Base-by-base conservation (phyloP, 352 stramenopile genomes). In the Pythium grandisporangium region DNA sequence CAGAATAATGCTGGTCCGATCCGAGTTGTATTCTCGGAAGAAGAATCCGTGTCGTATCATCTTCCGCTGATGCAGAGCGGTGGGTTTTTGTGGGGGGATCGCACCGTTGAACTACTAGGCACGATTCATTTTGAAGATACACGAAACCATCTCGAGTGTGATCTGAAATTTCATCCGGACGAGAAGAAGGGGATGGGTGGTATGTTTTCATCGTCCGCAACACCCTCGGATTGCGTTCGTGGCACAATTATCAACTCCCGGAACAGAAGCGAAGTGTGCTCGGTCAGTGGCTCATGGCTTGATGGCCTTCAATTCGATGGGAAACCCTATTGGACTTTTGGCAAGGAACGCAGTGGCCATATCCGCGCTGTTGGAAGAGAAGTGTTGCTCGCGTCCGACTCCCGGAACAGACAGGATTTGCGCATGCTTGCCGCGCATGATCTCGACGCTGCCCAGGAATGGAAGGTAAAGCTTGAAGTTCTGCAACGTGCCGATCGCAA, bases 111-210 rank as follows among this genome's bases (percentile, higher is more conserved):
- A 21, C 75, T 92, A 36, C 59, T 72, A 53, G 74, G 73, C 41
- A 63, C 58, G 19, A 78, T 84, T 43, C 5, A 74, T 27, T 92
- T 89, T 46, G 73, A 89, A 45, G 79, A 92, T 61, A 66, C 73
- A 55, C 76, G 71, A 44, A 82, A 89, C 58, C 49, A 63, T 12
- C 47, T 89, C 17, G 45, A 53, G 37, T 89, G 72, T 25, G 79
- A 92, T 38, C 51, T 92, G 44, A 71, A 73, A 14, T 63, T 92
- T 32, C 84, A 92, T 41, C 79, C 79, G 10, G 75, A 92, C 49
- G 74, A 83, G 43, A 92, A 92, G 63, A 85, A 86, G 38, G 75
- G 79, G 19, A 91, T 91, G 78, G 73, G 73, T 25, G 72, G 77
- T n/a, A 86, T 91, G 68, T 91, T 87, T 29, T 80, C 72, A 29